Evolutionary conservation across 2,329 filamentous ascomycete species (phyloP).

Genomic region (Alternaria sp.): DNA sequence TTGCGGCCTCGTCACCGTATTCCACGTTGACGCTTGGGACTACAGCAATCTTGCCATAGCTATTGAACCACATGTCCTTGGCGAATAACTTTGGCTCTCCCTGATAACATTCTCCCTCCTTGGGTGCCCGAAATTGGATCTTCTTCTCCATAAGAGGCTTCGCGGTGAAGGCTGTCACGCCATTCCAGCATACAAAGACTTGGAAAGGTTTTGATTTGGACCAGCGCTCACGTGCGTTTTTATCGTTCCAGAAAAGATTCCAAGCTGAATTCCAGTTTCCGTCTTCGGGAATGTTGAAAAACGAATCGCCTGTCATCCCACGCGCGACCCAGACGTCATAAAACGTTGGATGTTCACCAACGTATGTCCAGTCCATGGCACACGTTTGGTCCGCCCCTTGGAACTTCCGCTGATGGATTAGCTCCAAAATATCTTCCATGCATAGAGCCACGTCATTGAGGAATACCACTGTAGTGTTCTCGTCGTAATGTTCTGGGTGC

Average conservation of each 20-base stretch:
- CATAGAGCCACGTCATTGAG: conserved; percentile 76
- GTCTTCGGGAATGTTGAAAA: conserved; percentile 63
- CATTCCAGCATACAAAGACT: conserved; percentile 70
- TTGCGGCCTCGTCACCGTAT: conserved; percentile 59
- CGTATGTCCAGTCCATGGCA: conserved; percentile 66
- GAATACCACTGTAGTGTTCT: conserved; percentile 87
- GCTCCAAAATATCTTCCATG: conserved; percentile 65
- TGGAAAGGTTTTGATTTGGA: conserved; percentile 60
- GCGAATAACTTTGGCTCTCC: conserved; percentile 66
- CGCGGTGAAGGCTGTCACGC: conserved; percentile 60
- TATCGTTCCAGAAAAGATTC: conserved; percentile 61
- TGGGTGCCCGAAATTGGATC: conserved; percentile 57
- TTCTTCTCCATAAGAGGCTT: conserved; percentile 57
- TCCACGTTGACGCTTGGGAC: conserved; percentile 65
- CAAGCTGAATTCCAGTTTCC: conserved; percentile 56
- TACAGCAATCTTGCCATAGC: conserved; percentile 62
- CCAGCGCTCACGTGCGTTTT: conserved; percentile 48
- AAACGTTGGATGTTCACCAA: conserved; percentile 58
- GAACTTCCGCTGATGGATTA: conserved; percentile 58
- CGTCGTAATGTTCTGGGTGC: conserved; percentile 87
- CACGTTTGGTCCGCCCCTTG: conserved; percentile 66
- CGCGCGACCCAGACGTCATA: conserved; percentile 67
- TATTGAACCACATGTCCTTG: conserved; percentile 61
- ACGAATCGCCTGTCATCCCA: conserved; percentile 62
- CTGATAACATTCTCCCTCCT: conserved; percentile 59